Percentiles rank a stretch among this genome's conserved stretches.
phyloP scores from a whole-genome alignment of 306 rosid species.

The Castanea crenata region DNA sequence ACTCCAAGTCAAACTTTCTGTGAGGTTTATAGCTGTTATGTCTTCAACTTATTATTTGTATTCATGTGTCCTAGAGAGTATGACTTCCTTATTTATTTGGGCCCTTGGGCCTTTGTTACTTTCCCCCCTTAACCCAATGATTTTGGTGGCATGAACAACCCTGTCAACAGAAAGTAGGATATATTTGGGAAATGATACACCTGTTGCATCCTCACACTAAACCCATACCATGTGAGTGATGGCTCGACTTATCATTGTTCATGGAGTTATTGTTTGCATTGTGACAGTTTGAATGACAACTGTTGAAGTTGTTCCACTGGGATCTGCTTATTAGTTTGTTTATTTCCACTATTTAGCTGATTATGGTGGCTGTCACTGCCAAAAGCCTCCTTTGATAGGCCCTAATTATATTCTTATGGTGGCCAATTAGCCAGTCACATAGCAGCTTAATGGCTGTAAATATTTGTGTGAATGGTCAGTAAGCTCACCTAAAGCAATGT shows the following conservation, averaged over 20 bases:
- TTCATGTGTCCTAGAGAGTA: background rate
- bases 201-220: no score
- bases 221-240: no score
- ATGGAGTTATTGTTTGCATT: no score
- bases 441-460: constrained; percentile 37
- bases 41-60: background rate
- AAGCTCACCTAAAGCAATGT: constrained; percentile 55
- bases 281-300: no score
- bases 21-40: background rate
- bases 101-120: background rate
- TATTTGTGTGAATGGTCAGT: constrained; percentile 60
- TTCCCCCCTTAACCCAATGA: background rate
- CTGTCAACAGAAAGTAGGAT: background rate
- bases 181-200: no score
- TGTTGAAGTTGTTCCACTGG: no score
- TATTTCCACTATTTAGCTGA: background rate
- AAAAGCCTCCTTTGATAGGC: background rate
- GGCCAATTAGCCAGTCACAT: constrained; percentile 65
- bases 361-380: background rate
- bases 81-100: background rate
- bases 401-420: constrained; percentile 19
- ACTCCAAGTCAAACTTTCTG: background rate
- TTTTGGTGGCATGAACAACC: background rate
- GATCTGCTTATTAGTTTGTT: background rate
- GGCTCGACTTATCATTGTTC: no score